Evolutionary conservation across 768 basidiomycete genomes (phyloP).

Genomic region (Podaxis sp.): DNA sequence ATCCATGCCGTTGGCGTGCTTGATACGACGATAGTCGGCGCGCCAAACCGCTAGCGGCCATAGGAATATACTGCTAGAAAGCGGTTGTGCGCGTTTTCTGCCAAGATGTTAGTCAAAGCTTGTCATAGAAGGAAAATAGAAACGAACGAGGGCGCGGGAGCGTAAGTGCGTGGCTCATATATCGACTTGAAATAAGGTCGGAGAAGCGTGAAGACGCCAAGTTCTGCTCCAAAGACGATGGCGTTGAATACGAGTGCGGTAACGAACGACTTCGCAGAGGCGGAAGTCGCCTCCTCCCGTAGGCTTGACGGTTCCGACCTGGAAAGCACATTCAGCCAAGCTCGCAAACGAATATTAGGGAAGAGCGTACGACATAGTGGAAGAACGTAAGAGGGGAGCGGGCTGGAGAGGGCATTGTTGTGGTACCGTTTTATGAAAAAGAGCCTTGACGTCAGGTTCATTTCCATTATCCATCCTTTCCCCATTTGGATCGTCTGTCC

Average conservation of each 20-base stretch:
- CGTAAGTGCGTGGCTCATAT: slow-evolving; percentile 85
- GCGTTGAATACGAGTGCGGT: slow-evolving; percentile 86
- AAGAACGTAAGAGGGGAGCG: neutral
- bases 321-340: neutral
- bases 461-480: neutral
- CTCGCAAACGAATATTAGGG: no score
- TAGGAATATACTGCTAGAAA: slow-evolving; percentile 48
- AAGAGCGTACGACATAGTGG: slow-evolving; percentile 8
- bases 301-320: slow-evolving; percentile 36
- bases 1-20: slow-evolving; percentile 77
- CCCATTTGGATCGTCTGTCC: neutral
- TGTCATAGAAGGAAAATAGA: no score
- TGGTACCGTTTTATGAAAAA: neutral
- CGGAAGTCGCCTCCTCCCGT: slow-evolving; percentile 41
- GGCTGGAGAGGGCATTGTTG: neutral
- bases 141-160: slow-evolving; percentile 42
- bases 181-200: slow-evolving; percentile 84
- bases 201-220: slow-evolving; percentile 78
- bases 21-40: slow-evolving; percentile 62
- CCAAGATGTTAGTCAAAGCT: neutral
- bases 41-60: slow-evolving; percentile 71
- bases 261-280: slow-evolving; percentile 77
- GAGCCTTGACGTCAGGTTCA: slow-evolving; percentile 7
- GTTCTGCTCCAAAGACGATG: slow-evolving; percentile 67
- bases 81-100: slow-evolving; percentile 59